Evolutionary conservation across 352 stramenopile species (phyloP), one percentile per base, ranked within the genome.

Genomic region (Lagenidium giganteum): DNA sequence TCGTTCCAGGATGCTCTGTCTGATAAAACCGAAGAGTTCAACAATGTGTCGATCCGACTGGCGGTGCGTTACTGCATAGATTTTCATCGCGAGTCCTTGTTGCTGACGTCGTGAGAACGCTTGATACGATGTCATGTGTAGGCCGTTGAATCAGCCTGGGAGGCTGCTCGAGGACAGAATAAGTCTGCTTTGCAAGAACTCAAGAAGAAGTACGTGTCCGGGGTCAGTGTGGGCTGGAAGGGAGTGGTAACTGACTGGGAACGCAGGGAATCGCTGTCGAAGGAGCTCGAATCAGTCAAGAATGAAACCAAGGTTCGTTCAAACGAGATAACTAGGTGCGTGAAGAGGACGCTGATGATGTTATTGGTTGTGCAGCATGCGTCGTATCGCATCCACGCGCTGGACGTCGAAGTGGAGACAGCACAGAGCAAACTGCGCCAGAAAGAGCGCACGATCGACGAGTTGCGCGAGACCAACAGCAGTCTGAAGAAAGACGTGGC

Each of bases 71-170:
- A 3, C 14, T 23, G 28, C 12, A 28, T 38, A 12, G 31, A 17
- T 18, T 42, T 28, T 7, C n/a, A n/a, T n/a, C n/a, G n/a, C n/a
- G n/a, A n/a, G n/a, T n/a, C n/a, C n/a, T n/a, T n/a, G n/a, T n/a
- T n/a, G n/a, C n/a, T n/a, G n/a, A n/a, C n/a, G n/a, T n/a, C n/a
- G n/a, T n/a, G n/a, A n/a, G n/a, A n/a, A n/a, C n/a, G n/a, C n/a
- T n/a, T n/a, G n/a, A n/a, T n/a, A n/a, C n/a, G n/a, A n/a, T n/a
- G n/a, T n/a, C n/a, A n/a, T n/a, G n/a, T 17, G 4, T 20, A 87
- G 74, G 76, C 79, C 42, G 72, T 91, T 8, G 76, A 91, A 42
- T 82, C 71, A 8, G 79, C 79, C 14, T 91, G 79, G 79, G 79
- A 89, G 55, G 57, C 74, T 22, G 74, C 79, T 23, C 79, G 79